phyloP scores from a whole-genome alignment of 1,284 basidiomycete genomes.

The Cryptococcus sp. region DNA sequence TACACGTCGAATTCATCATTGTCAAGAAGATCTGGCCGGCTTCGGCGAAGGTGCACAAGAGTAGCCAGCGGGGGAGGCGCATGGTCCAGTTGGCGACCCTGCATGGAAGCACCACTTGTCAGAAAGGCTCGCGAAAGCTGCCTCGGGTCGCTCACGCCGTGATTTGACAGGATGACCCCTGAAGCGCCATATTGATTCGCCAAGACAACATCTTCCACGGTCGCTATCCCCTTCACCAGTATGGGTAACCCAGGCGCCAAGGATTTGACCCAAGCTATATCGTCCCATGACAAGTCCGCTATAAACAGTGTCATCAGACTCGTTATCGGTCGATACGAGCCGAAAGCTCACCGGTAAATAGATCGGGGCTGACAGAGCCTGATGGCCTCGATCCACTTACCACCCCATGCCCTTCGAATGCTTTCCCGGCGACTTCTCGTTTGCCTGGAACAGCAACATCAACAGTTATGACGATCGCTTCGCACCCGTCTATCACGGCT shows the following conservation, averaged over 20 bases:
- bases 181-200: slow-evolving; percentile 50
- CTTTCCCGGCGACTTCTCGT: slow-evolving; percentile 5
- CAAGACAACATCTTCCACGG: slow-evolving; percentile 49
- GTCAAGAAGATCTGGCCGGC: slow-evolving; percentile 43
- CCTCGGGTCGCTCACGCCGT: slow-evolving; percentile 25
- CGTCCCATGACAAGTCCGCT: too few species aligned
- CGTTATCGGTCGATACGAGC: too few species aligned
- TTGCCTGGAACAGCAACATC: slow-evolving; percentile 10
- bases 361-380: too few species aligned
- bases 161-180: slow-evolving; percentile 41
- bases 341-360: too few species aligned
- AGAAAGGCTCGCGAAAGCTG: background rate
- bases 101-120: too few species aligned
- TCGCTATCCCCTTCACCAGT: slow-evolving; percentile 7
- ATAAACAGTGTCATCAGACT: too few species aligned
- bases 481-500: slow-evolving; percentile 6
- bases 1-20: slow-evolving; percentile 46
- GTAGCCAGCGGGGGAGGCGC: slow-evolving; percentile 32
- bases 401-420: background rate
- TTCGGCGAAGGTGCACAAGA: slow-evolving; percentile 41
- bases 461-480: slow-evolving; percentile 10
- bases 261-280: too few species aligned
- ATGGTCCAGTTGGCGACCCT: slow-evolving; percentile 30
- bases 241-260: slow-evolving; percentile 6
- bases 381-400: too few species aligned